Evolutionary conservation across 306 rosid species (phyloP).

Genomic region (Parietaria judaica): DNA sequence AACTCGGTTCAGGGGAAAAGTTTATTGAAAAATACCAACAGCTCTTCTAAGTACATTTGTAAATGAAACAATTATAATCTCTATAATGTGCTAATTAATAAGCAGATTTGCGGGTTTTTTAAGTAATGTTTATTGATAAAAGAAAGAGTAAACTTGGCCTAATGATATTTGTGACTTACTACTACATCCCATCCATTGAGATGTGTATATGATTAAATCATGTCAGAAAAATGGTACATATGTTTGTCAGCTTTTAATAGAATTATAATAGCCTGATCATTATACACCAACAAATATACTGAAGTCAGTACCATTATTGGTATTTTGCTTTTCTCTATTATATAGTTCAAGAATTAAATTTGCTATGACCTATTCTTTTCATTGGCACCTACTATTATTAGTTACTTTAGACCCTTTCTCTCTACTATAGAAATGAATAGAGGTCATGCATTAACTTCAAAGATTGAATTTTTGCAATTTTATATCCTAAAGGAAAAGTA

Average conservation of each 20-base stretch:
- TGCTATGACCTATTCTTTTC: background rate
- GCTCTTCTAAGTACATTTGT: too few species aligned
- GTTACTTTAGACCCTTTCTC: background rate
- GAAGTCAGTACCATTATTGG: background rate
- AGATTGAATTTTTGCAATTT: background rate
- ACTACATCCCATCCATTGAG: background rate
- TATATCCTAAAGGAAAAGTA: too few species aligned
- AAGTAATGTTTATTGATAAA: too few species aligned
- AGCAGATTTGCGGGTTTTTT: too few species aligned
- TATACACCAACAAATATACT: background rate
- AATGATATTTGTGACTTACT: too few species aligned
- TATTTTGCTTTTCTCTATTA: background rate
- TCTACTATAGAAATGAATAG: background rate
- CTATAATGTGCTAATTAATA: too few species aligned
- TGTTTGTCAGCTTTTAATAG: slow-evolving; percentile 4
- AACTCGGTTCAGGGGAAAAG: too few species aligned
- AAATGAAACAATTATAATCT: too few species aligned
- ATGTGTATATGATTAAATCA: background rate
- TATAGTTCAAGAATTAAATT: slow-evolving; percentile 2
- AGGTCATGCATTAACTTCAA: background rate
- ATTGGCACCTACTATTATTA: background rate
- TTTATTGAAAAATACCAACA: too few species aligned
- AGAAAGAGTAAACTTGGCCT: too few species aligned
- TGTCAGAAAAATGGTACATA: slow-evolving; percentile 1
- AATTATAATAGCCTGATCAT: background rate